Evolutionary conservation across 495 filamentous ascomycete species (phyloP), one percentile per base, ranked within the genome.

Genomic region (Melanomma pulvis-pyrius): DNA sequence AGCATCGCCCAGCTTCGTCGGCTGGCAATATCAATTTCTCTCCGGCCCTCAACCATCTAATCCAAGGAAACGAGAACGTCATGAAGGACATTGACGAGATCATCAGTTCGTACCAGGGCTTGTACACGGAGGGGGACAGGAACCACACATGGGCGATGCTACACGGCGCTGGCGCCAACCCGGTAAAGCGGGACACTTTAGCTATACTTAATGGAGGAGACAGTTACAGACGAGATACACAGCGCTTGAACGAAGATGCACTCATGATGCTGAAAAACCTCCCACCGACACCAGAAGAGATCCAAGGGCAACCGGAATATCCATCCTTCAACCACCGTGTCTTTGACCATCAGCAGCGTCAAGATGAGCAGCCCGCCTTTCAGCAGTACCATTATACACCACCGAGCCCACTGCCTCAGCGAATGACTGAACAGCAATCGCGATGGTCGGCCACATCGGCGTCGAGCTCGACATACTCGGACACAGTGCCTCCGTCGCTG

Each of bases 1-100:
- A 25, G 12, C 32, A 34, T 34, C 57, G 19, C 6, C 30, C 44
- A 48, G 19, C 47, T 54, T 46, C 63, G 15, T 41, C 59, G 7
- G 13, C 53, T 8, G 29, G n/a, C 5, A 60, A 19, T 51, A 29
- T 39, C 17, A 57, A 32, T n/a, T 60, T 61, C 39, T 34, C 29
- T 28, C 63, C 68, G 0, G 59, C 64, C 25, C 56, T 71, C 12
- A 56, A 65, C 32, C 41, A 58, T 52, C 29, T 70, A 24, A 49
- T 63, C 11, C 62, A 61, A 24, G 39, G 30, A 22, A 39, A 2
- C 19, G 51, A 62, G 9, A 56, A 61, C 22, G 61, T 71, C 59
- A 68, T 68, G 54, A 68, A 68, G 48, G 69, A 71, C 36, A 71
- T 71, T 41, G 59, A 71, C 34, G 65, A 71, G 34, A 71, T 67